Conservation (phyloP, 257 asterid genomes). For the Nicotiana paniculata region DNA sequence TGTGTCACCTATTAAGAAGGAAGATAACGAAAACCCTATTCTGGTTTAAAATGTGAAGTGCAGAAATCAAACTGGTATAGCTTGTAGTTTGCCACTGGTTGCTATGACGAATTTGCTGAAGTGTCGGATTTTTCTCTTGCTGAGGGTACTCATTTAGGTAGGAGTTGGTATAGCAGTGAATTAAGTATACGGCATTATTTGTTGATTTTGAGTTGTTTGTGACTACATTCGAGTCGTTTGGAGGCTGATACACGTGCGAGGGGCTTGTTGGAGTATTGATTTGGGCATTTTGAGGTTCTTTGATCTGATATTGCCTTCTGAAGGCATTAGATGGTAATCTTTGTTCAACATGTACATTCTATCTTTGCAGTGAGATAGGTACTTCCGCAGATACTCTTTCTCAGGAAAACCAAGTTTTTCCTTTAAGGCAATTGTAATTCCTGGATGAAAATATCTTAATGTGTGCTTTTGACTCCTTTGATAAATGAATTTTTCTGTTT, state of each 20-base stretch:
- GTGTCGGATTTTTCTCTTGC: background rate
- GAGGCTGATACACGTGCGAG: too few relatives aligned
- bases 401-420: constrained; percentile 24
- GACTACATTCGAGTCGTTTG: too few relatives aligned
- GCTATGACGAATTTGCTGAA: background rate
- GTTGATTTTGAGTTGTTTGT: too few relatives aligned
- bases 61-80: background rate
- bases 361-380: constrained; percentile 30
- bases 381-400: constrained; percentile 28
- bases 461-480: constrained; percentile 15
- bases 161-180: constrained; percentile 28
- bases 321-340: constrained; percentile 14
- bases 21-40: constrained; percentile 38
- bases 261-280: too few relatives aligned
- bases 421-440: constrained; percentile 20
- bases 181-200: constrained; percentile 9
- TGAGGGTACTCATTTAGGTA: constrained; percentile 13
- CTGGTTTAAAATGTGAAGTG: constrained; percentile 25
- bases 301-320: constrained; percentile 15
- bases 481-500: constrained; percentile 11
- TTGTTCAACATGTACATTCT: constrained; percentile 46
- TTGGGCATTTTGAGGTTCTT: constrained; percentile 20
- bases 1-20: constrained; percentile 30
- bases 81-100: background rate
- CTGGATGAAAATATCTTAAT: constrained; percentile 15